Conservation (phyloP, 129 eudicot genomes). For the Artemisia argyi region DNA sequence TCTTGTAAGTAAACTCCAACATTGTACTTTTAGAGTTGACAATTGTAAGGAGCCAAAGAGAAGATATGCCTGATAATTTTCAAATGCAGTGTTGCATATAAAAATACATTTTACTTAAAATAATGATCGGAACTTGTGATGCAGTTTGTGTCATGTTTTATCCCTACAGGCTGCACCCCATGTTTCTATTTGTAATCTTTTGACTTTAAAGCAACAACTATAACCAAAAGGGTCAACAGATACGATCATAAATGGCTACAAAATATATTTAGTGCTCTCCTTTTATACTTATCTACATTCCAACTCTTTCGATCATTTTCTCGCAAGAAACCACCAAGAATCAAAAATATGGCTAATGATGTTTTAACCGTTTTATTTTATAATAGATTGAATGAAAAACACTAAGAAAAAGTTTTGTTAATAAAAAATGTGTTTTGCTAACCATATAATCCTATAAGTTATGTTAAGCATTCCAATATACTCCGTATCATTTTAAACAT, state of each 20-base stretch:
- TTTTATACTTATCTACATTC: not conserved
- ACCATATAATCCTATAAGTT: too few species aligned
- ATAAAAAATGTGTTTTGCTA: too few species aligned
- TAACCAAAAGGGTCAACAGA: conserved; percentile 7
- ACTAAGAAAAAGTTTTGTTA: not conserved
- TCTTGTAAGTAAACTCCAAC: not conserved
- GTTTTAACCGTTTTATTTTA: conserved; percentile 14
- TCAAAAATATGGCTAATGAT: conserved; percentile 1
- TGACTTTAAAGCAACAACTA: conserved; percentile 19
- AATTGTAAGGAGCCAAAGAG: conserved; percentile 4
- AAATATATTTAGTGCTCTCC: not conserved
- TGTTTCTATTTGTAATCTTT: conserved; percentile 11
- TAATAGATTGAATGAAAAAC: not conserved
- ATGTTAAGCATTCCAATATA: too few species aligned
- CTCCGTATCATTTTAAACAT: too few species aligned
- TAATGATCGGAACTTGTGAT: conserved; percentile 16
- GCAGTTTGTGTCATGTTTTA: conserved; percentile 17
- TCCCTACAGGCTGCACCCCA: conserved; percentile 17
- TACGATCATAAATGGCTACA: conserved; percentile 14
- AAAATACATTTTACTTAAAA: not conserved
- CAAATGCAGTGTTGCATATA: not conserved
- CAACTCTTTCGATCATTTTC: not conserved
- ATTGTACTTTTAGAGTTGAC: conserved; percentile 12
- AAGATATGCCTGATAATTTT: conserved; percentile 18
- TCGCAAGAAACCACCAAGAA: conserved; percentile 24